Percentiles rank a stretch among this genome's conserved stretches.
Evolutionary conservation across 2,329 filamentous ascomycete genomes (phyloP).

Genomic region (Dactylella cylindrospora): DNA sequence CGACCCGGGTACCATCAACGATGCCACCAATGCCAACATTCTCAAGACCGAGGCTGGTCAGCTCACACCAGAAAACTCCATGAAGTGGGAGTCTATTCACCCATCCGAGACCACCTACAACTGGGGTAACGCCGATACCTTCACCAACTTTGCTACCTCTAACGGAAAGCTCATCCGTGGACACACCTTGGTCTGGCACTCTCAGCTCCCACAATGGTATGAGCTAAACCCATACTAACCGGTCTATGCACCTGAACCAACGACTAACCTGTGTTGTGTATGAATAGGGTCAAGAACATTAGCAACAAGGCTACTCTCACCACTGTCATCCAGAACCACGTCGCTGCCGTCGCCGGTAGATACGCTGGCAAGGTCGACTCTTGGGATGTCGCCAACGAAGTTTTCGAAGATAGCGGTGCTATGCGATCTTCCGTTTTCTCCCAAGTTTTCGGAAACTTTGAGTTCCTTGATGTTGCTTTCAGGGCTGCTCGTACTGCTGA

Average conservation of each 20-base stretch:
- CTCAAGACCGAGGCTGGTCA: conserved; percentile 65
- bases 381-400: conserved; percentile 67
- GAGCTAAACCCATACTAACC: not conserved
- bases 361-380: conserved; percentile 66
- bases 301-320: conserved; percentile 59
- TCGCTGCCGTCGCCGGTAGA: conserved; percentile 60
- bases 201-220: conserved; percentile 56
- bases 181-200: conserved; percentile 69
- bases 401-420: conserved; percentile 59
- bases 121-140: conserved; percentile 61
- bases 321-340: conserved; percentile 62
- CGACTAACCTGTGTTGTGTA: not conserved
- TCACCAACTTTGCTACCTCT: conserved; percentile 61
- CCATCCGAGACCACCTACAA: conserved; percentile 58
- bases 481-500: conserved; percentile 67
- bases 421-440: conserved; percentile 66
- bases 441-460: conserved; percentile 65
- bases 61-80: conserved; percentile 68
- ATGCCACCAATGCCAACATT: conserved; percentile 59
- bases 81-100: conserved; percentile 66
- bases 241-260: not conserved
- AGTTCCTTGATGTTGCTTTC: conserved; percentile 71
- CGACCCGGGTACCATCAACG: conserved; percentile 59
- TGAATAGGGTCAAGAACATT: conserved; percentile 61
- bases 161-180: conserved; percentile 65